phyloP scores from a whole-genome alignment of 2,329 filamentous ascomycete genomes.

The Lachnellula hyalina region DNA sequence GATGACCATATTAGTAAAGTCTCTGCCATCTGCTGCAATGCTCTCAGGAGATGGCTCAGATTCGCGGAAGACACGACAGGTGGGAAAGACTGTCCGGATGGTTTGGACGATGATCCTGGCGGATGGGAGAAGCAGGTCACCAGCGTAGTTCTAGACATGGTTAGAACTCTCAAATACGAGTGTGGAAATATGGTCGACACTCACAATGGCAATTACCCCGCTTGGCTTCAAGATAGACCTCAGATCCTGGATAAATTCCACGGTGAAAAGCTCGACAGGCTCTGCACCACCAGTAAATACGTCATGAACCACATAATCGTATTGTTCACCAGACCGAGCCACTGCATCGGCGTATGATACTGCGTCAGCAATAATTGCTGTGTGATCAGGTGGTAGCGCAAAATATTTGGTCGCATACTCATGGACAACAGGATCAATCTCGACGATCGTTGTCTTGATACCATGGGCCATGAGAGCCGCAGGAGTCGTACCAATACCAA shows the following conservation, averaged over 20 bases:
- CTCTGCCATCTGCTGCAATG: constrained; percentile 45
- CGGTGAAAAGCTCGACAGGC: constrained; percentile 80
- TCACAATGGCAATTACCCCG: constrained; percentile 82
- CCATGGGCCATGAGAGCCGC: constrained; percentile 81
- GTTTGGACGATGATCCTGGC: constrained; percentile 77
- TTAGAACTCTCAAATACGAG: constrained; percentile 3
- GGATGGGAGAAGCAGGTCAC: constrained; percentile 72
- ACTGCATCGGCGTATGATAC: constrained; percentile 57
- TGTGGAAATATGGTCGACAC: constrained; percentile 25
- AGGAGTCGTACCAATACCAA: constrained; percentile 89
- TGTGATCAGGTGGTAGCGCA: constrained; percentile 69
- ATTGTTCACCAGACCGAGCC: constrained; percentile 43
- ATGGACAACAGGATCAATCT: constrained; percentile 88
- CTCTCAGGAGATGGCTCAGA: constrained; percentile 44
- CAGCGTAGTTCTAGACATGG: constrained; percentile 78
- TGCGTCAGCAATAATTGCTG: constrained; percentile 76
- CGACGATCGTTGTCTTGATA: constrained; percentile 88
- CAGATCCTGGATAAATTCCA: constrained; percentile 73
- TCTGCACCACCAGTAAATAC: constrained; percentile 97
- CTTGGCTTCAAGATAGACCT: constrained; percentile 65
- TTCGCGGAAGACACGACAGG: constrained; percentile 88
- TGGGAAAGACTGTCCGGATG: constrained; percentile 76
- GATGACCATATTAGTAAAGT: constrained; percentile 95
- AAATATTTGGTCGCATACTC: constrained; percentile 82
- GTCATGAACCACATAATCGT: constrained; percentile 93